phyloP scores from a whole-genome alignment of 2,329 filamentous ascomycete species.

The Hymenoscyphus fraxineus region DNA sequence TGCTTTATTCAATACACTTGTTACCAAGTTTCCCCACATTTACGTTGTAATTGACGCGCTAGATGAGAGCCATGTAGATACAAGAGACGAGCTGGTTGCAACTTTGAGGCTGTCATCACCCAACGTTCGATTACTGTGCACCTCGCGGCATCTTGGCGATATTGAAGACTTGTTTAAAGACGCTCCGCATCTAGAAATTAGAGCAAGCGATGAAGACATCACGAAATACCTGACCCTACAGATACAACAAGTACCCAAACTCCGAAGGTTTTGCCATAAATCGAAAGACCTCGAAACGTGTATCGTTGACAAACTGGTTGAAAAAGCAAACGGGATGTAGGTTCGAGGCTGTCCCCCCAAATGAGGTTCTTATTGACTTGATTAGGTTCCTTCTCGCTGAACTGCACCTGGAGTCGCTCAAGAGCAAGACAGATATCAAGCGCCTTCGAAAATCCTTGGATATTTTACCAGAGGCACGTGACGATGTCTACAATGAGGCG shows the following conservation, averaged over 20 bases:
- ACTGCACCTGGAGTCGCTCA: background rate
- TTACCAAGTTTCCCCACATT: background rate
- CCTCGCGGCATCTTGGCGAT: background rate
- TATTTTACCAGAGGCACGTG: background rate
- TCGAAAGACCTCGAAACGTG: background rate
- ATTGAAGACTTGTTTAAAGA: background rate
- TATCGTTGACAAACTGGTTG: background rate
- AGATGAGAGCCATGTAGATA: background rate
- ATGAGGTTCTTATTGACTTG: background rate
- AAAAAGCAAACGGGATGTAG: background rate
- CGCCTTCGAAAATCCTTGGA: background rate
- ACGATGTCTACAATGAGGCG: background rate
- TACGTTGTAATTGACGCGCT: background rate
- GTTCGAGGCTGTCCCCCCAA: background rate
- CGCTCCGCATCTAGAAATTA: background rate
- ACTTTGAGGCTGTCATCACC: background rate
- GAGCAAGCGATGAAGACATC: background rate
- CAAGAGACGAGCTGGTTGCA: background rate
- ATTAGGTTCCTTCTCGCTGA: background rate
- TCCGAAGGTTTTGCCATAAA: background rate
- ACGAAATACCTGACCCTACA: background rate
- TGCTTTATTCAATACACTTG: background rate
- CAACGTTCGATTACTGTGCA: background rate
- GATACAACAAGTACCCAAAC: background rate
- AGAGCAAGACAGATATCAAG: background rate